Evolutionary conservation across 78 protist species (phyloP), one percentile per base, ranked within the genome.

Genomic region (Dictyostelium capitatum): DNA sequence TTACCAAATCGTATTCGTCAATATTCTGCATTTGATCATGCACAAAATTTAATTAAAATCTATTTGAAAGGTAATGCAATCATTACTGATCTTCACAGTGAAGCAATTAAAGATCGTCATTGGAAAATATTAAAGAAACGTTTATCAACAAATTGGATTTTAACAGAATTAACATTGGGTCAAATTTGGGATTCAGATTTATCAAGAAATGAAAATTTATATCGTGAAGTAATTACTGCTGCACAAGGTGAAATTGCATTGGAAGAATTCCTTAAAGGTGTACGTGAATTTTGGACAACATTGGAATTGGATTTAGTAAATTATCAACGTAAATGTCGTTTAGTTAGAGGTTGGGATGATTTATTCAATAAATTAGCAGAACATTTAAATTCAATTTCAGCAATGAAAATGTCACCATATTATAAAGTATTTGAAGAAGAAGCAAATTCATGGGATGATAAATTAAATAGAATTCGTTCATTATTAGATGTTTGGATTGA

Each of bases 191-290:
- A 95, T 43, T 74, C 80, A 2, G 98, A 96, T 70, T 46, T 97
- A 28, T 79, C 3, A 11, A 23, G 79, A 50, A 82, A 98, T 90
- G 99, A 96, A 72, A 64, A 37, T 9, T 81, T 73, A 30, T 92
- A 97, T 84, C 82, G 96, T 80, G 99, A 98, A 30, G 95, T 98
- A 8, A 32, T 98, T 64, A 25, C 92, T 19, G 75, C 80, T 4
- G 99, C 99, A 2, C 98, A 97, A 94, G 99, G 99, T 17, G 99
- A 99, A 91, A 80, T 97, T 85, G 99, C 96, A 0, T 96, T 99
- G 6, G 99, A 98, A 65, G 98, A 96, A 89, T 98, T 93, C 91
- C 81, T 99, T 79, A 57, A 79, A 43, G 92, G 94, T 59, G 95
- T 98, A 11, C 30, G 83, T 12, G 98, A 98, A 78, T 28, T n/a